A percentile compares a stretch with the other conserved stretches of the same genome.
Evolutionary conservation across 2,329 filamentous ascomycete species (phyloP).

Genomic region (Xylaria sp.): DNA sequence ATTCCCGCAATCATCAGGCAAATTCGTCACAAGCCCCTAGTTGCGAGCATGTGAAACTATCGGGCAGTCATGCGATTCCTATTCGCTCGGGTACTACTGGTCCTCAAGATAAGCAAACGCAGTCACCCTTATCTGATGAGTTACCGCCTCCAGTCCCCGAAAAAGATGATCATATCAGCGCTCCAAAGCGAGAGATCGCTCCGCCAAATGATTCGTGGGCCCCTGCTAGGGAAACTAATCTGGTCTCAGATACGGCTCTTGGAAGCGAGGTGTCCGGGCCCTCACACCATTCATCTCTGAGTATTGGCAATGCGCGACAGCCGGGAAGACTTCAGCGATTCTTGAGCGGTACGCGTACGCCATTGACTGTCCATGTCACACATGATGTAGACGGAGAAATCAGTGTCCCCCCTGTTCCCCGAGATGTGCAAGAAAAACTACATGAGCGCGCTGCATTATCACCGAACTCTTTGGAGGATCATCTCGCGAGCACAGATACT

Average conservation of each 20-base stretch:
- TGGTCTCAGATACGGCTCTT: not conserved
- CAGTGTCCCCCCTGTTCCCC: conserved; percentile 52
- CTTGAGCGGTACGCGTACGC: conserved; percentile 51
- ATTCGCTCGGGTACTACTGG: conserved; percentile 5
- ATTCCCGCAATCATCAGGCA: conserved; percentile 28
- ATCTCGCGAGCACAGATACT: conserved; percentile 53
- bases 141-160: conserved; percentile 52
- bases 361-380: conserved; percentile 50
- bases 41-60: conserved; percentile 10
- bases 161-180: conserved; percentile 47
- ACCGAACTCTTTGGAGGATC: conserved; percentile 52
- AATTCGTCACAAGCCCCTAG: conserved; percentile 12
- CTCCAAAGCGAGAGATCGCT: not conserved
- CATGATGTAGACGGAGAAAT: conserved; percentile 48
- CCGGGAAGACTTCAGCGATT: conserved; percentile 56
- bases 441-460: conserved; percentile 51
- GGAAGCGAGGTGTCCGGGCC: conserved; percentile 37
- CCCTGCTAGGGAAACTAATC: not conserved
- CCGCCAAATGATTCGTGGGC: not conserved
- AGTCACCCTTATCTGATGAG: conserved; percentile 34
- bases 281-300: conserved; percentile 47
- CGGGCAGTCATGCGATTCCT: not conserved
- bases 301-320: conserved; percentile 53
- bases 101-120: conserved; percentile 8
- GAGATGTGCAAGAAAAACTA: conserved; percentile 52